phyloP scores from a whole-genome alignment of 2,329 filamentous ascomycete genomes.

The Colletotrichum sp. region DNA sequence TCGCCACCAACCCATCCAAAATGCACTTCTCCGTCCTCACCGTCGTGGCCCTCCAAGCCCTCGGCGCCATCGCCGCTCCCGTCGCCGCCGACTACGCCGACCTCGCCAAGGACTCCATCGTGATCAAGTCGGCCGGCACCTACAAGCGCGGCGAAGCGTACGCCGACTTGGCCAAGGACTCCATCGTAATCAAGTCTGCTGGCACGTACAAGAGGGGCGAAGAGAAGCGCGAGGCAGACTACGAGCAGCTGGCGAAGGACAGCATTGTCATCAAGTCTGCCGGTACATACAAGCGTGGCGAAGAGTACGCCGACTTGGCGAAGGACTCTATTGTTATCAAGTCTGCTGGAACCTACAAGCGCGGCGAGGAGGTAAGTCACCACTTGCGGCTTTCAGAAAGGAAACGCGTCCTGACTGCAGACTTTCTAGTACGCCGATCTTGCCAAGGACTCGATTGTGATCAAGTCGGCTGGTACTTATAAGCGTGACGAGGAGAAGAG shows the following conservation, averaged over 20 bases:
- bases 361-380: background rate
- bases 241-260: background rate
- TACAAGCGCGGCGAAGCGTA: background rate
- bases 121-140: background rate
- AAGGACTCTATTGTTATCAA: background rate
- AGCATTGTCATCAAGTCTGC: constrained; percentile 3
- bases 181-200: background rate
- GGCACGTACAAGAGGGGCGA: background rate
- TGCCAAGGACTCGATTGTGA: background rate
- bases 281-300: background rate
- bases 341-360: background rate
- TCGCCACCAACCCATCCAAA: fast-evolving
- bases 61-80: constrained; percentile 2
- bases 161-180: background rate
- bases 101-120: background rate
- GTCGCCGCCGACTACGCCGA: background rate
- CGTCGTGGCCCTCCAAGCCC: constrained; percentile 4
- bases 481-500: background rate
- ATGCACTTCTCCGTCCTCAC: constrained; percentile 6
- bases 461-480: background rate
- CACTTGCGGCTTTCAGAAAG: fast-evolving
- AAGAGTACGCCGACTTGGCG: background rate
- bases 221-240: background rate
- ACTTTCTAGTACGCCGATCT: background rate
- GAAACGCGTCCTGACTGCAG: too few relatives aligned